These are phyloP conservation scores for Colletotrichum magnum DNA, from an alignment of 2,329 filamentous ascomycete species.

Conservation along the genomic window DNA sequence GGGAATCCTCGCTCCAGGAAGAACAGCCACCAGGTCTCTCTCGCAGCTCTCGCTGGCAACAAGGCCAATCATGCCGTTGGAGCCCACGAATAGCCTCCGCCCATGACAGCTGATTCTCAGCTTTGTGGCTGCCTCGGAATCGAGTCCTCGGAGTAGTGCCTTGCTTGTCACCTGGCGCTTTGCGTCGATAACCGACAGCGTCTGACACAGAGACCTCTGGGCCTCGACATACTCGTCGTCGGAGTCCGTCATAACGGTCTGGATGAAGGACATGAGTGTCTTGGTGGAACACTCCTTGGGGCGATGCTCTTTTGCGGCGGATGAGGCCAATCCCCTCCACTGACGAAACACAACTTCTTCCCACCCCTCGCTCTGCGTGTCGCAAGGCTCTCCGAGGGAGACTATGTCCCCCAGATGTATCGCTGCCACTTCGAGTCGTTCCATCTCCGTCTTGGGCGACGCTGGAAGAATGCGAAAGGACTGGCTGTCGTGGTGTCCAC, in stretches of 20 bases:
- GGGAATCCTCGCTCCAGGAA: constrained; percentile 7
- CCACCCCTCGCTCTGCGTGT: not conserved
- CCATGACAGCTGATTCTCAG: constrained; percentile 10
- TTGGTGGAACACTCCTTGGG: not conserved
- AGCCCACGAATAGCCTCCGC: constrained; percentile 3
- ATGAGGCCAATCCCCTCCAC: not conserved
- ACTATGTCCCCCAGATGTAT: not conserved
- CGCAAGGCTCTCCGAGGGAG: not conserved
- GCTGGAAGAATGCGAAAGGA: not conserved
- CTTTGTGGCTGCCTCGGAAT: constrained; percentile 4
- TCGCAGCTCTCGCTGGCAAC: constrained; percentile 9
- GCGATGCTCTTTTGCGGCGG: not conserved
- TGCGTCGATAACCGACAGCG: not conserved
- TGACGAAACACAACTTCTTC: not conserved
- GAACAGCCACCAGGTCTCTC: not conserved
- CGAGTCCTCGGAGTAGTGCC: not conserved
- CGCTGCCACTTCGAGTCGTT: not conserved
- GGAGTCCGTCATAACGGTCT: not conserved
- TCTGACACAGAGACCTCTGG: not conserved
- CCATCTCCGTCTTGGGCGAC: not conserved
- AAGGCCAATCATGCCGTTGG: constrained; percentile 9
- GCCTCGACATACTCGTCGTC: not conserved
- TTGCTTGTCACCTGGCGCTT: not conserved
- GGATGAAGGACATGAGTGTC: not conserved
- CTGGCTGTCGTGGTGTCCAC: not conserved